Evolutionary conservation across 257 asterid species (phyloP), one percentile per base, ranked within the genome.

Genomic region (Agastache rugosa): DNA sequence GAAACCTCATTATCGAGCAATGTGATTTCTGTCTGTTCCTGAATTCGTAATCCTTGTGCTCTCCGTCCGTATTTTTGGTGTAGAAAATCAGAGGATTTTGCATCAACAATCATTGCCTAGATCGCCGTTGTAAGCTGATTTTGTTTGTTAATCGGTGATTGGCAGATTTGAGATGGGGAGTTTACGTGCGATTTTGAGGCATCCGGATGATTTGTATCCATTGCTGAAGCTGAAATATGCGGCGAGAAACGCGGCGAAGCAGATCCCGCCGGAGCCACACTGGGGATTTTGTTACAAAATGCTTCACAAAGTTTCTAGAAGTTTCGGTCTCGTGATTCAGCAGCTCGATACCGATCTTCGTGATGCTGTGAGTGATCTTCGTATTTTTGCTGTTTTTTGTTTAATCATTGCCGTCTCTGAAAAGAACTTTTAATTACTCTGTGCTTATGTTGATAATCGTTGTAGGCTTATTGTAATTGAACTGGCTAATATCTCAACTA

Each of bases 281-380:
- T 93, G 97, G 97, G 92, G 87, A 71, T 93, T 93, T 81, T 93
- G 98, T 73, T 93, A 93, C 86, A 7, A 80, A 34, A 87, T 91
- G 97, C 97, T 93, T 66, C 95, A 82, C 23, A 93, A 90, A 83
- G 98, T 93, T 72, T 93, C 98, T 23, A 87, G 97, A 72, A 91
- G 97, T 67, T 94, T 88, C 76, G 90, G 87, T 72, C 86, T 91
- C 76, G 97, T 94, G 51, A 89, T 94, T 82, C 97, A 90, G 84
- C 97, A 94, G 86, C 97, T 94, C 75, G 97, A 89, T 42, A 80
- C 89, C 63, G 96, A 94, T 84, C 97, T 94, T 62, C 97, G 98
- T 45, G 95, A 94, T 81, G 97, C 98, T 29, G 98, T 94, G 82
- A 73, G 94, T 81, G 31, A 6, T 39, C 10, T 6, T 0, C 61